A percentile compares a stretch with the other conserved stretches of the same genome.
Conservation (phyloP, 1,284 basidiomycete species). For the Pterula multifida region DNA sequence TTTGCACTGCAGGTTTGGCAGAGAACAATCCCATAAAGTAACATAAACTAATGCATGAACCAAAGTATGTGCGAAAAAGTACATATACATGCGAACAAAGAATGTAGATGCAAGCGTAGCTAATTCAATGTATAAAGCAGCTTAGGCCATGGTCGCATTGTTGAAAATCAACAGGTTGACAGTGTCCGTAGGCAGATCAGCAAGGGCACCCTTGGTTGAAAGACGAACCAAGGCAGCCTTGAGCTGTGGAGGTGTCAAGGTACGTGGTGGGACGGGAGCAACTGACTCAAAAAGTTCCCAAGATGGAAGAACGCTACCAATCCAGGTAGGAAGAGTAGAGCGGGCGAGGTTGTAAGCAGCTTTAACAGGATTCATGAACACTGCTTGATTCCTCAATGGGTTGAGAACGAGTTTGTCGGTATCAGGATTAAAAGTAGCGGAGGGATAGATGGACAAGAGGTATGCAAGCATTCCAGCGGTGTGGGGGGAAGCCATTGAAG, state of each 20-base stretch:
- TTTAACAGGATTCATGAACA: constrained; percentile 15
- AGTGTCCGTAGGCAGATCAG: constrained; percentile 39
- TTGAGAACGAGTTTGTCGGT: constrained; percentile 15
- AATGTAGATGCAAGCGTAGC: no score
- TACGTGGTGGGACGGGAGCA: constrained; percentile 31
- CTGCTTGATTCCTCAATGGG: constrained; percentile 15
- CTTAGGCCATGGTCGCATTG: constrained; percentile 47
- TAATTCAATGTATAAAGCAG: no score
- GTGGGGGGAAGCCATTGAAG: constrained; percentile 63
- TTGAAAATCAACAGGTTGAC: constrained; percentile 74
- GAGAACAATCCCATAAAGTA: no score
- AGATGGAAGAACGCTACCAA: constrained; percentile 44
- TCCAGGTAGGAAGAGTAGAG: constrained; percentile 46
- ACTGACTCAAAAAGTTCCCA: constrained; percentile 34
- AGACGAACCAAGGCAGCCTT: constrained; percentile 65
- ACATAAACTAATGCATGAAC: no score
- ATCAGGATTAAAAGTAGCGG: constrained; percentile 42
- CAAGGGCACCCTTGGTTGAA: constrained; percentile 41
- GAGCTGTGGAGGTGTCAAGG: constrained; percentile 52
- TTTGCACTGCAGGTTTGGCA: no score
- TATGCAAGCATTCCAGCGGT: constrained; percentile 73
- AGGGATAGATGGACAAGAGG: constrained; percentile 71
- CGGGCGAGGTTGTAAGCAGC: constrained; percentile 42
- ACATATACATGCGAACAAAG: no score
- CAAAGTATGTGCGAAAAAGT: no score